These are phyloP conservation scores for Salix exigua DNA, from an alignment of 345 rosid genomes.

Conservation along the genomic window DNA sequence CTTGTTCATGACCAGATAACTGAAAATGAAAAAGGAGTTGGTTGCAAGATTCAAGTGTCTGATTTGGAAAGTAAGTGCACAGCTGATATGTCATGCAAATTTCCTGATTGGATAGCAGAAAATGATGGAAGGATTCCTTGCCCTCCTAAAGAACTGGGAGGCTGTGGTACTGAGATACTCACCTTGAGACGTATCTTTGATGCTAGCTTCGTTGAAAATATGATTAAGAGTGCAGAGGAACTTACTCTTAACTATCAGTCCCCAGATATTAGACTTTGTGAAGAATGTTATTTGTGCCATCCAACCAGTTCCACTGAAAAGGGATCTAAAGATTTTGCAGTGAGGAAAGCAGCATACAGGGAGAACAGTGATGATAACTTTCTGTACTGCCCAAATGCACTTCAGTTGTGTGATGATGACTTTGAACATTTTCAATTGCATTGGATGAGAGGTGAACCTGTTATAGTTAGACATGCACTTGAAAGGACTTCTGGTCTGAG, in stretches of 20 bases:
- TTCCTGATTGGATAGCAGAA: conserved; percentile 42
- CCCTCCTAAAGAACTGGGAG: conserved; percentile 58
- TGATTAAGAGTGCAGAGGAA: conserved; percentile 48
- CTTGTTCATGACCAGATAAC: conserved; percentile 11
- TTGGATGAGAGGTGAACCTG: conserved; percentile 62
- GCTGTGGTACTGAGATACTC: conserved; percentile 54
- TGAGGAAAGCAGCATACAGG: conserved; percentile 45
- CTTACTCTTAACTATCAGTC: conserved; percentile 31
- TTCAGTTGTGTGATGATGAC: conserved; percentile 27
- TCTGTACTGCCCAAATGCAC: conserved; percentile 47
- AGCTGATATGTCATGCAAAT: neutral
- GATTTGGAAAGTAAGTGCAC: neutral
- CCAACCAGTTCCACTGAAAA: conserved; percentile 13
- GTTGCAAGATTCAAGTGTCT: conserved; percentile 14
- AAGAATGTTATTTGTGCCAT: conserved; percentile 40
- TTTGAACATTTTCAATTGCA: conserved; percentile 50
- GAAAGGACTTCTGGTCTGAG: conserved; percentile 49
- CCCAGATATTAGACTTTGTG: conserved; percentile 28
- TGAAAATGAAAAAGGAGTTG: conserved; percentile 8
- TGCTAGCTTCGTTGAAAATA: conserved; percentile 35
- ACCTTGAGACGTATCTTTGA: conserved; percentile 47
- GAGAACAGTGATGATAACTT: conserved; percentile 40
- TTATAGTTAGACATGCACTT: conserved; percentile 46
- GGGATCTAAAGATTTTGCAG: conserved; percentile 20
- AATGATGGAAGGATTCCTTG: conserved; percentile 53